A percentile compares a stretch with the other conserved stretches of the same genome.
Evolutionary conservation across 2,329 filamentous ascomycete genomes (phyloP).

Genomic region (Dactylellina drechsleri): DNA sequence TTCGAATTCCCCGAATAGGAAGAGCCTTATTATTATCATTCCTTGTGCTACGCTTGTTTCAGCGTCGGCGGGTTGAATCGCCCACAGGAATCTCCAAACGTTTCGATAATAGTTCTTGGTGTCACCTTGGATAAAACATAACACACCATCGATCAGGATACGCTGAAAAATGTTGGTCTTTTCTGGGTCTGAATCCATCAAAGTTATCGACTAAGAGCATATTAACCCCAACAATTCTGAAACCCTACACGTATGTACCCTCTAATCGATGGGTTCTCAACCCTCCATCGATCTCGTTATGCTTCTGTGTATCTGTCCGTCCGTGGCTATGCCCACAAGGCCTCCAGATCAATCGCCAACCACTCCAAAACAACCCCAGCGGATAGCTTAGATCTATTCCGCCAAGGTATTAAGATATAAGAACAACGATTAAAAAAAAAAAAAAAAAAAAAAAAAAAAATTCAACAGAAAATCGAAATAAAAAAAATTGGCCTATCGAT

Average conservation of each 20-base stretch:
- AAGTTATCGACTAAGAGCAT: background rate
- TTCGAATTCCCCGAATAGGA: background rate
- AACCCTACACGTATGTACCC: background rate
- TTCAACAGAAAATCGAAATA: background rate
- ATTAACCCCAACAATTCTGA: slow-evolving; percentile 15
- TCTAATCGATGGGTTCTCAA: background rate
- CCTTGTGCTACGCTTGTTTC: background rate
- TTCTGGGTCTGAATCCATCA: background rate
- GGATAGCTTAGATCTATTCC: background rate
- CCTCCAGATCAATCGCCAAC: slow-evolving; percentile 2
- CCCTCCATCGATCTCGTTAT: background rate
- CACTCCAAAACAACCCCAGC: background rate
- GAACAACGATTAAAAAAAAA: background rate
- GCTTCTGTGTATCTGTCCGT: background rate
- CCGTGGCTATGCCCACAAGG: slow-evolving; percentile 3
- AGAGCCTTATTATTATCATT: background rate
- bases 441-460: background rate
- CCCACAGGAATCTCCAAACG: background rate
- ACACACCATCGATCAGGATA: background rate
- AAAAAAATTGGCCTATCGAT: slow-evolving; percentile 30
- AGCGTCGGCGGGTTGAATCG: background rate
- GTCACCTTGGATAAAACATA: background rate
- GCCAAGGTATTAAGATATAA: background rate
- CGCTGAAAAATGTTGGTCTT: background rate
- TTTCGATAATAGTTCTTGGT: background rate